A percentile compares a stretch with the other conserved stretches of the same genome.
phyloP scores from a whole-genome alignment of 1,139 yeast species.

The Blastobotrys ciferrii region DNA sequence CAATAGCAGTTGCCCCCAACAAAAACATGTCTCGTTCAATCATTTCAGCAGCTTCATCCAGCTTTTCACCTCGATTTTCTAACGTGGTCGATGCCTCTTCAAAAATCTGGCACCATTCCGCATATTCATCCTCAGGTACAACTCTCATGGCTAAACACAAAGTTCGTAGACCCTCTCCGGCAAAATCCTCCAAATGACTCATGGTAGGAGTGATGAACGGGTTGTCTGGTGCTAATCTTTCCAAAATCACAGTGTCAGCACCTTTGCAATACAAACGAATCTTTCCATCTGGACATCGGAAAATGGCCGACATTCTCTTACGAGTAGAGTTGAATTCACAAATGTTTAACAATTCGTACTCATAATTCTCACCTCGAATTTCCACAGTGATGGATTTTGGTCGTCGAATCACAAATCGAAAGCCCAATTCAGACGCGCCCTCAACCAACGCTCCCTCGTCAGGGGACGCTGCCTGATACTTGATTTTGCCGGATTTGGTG shows the following conservation, averaged over 20 bases:
- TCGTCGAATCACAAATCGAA: conserved; percentile 75
- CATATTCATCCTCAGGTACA: conserved; percentile 75
- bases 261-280: conserved; percentile 92
- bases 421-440: conserved; percentile 90
- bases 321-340: conserved; percentile 97
- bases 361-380: conserved; percentile 46
- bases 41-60: conserved; percentile 81
- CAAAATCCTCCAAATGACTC: conserved; percentile 91
- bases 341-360: conserved; percentile 78
- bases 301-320: conserved; percentile 95
- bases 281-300: conserved; percentile 90
- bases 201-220: conserved; percentile 80
- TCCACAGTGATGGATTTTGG: conserved; percentile 80
- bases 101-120: conserved; percentile 57
- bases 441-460: conserved; percentile 98
- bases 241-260: conserved; percentile 94
- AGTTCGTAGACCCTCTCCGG: conserved; percentile 93
- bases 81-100: conserved; percentile 81
- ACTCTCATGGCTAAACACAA: conserved; percentile 87
- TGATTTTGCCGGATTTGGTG: conserved; percentile 53
- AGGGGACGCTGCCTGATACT: conserved; percentile 98
- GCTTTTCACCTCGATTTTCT: conserved; percentile 66
- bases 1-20: conserved; percentile 97
- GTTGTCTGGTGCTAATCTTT: conserved; percentile 71
- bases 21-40: conserved; percentile 79